These are phyloP conservation scores for Nitzschia palea DNA, from an alignment of 108 stramenopile genomes.

Conservation along the genomic window DNA sequence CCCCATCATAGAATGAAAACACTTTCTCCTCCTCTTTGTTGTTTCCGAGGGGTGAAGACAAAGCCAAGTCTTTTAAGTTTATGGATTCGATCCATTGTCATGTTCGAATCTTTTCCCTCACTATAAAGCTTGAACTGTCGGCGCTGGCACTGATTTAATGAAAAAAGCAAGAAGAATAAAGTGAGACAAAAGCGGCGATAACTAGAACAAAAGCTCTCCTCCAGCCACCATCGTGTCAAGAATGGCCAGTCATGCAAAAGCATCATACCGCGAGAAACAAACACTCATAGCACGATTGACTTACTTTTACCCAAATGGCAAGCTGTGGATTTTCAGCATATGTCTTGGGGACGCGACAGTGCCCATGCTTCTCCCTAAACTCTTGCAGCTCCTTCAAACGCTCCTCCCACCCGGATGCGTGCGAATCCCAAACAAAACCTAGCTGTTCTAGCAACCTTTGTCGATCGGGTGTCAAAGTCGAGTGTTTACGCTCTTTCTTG, in stretches of 20 bases:
- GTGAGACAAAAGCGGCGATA: too few relatives aligned
- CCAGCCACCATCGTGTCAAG: too few relatives aligned
- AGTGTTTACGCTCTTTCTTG: conserved; percentile 6
- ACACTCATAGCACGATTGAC: too few relatives aligned
- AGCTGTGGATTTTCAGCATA: conserved; percentile 33
- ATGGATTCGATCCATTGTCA: conserved; percentile 22
- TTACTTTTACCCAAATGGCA: conserved; percentile 30
- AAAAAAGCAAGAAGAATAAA: too few relatives aligned
- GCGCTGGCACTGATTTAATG: conserved; percentile 14
- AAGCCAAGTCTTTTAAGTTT: conserved; percentile 17
- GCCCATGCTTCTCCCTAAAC: conserved; percentile 16
- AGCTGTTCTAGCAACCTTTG: conserved; percentile 1
- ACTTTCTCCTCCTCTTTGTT: too few relatives aligned
- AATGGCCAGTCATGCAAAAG: too few relatives aligned
- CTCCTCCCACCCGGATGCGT: conserved; percentile 27
- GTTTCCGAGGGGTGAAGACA: neutral
- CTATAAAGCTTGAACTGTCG: conserved; percentile 11
- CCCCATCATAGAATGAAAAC: too few relatives aligned
- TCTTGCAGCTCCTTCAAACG: conserved; percentile 24
- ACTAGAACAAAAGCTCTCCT: too few relatives aligned
- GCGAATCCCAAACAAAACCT: conserved; percentile 26
- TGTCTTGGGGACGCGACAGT: conserved; percentile 29
- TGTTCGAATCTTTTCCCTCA: conserved; percentile 12
- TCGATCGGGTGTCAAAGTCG: conserved; percentile 11
- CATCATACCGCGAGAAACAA: too few relatives aligned